Evolutionary conservation across 106 monocot genomes (phyloP), one percentile per base, ranked within the genome.

Genomic region (Iris macrosiphon): DNA sequence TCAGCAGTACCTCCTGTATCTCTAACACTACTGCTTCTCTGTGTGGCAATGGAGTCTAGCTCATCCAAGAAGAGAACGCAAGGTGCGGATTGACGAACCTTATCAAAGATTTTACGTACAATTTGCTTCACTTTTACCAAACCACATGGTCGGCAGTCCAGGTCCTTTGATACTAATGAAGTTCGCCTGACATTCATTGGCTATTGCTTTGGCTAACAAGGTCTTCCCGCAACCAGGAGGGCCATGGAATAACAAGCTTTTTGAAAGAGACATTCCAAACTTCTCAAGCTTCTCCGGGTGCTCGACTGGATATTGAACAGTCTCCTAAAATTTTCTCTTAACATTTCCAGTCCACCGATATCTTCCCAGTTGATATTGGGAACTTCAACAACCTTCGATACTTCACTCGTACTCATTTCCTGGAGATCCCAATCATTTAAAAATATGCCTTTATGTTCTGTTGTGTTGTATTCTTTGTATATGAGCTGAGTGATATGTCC

Each of bases 91-190:
- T 65, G 65, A n/a, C 82, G 68, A 35, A 77, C 82, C 50, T 82
- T 82, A 40, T 82, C 77, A 61, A 77, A 82, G 18, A 82, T 82
- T 44, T 82, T 77, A 22, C 77, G 32, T 4, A 82, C 82, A 56
- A n/a, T 82, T 82, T 23, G 82, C 82, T 63, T 82, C 82, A 69
- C 82, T 82, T 39, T 81, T 75, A 52, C 80, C 80, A 62, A 81
- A 81, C 80, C 80, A 81, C 80, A 81, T 81, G 14, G 80, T 81
- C 2, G 75, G 50, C 29, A 81, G 57, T 51, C 75, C 80, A 23
- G 80, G 80, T 16, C 80, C 80, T 39, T 81, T 81, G 44, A 81
- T 60, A 47, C 80, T 81, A 30, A 81, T 81, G 45, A 81, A 81
- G 52, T 81, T 81, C 17, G 80, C 80, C 37, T 81, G 80, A 34